Conservation (phyloP, 2,329 filamentous ascomycete genomes). For the Pyricularia pennisetigena region DNA sequence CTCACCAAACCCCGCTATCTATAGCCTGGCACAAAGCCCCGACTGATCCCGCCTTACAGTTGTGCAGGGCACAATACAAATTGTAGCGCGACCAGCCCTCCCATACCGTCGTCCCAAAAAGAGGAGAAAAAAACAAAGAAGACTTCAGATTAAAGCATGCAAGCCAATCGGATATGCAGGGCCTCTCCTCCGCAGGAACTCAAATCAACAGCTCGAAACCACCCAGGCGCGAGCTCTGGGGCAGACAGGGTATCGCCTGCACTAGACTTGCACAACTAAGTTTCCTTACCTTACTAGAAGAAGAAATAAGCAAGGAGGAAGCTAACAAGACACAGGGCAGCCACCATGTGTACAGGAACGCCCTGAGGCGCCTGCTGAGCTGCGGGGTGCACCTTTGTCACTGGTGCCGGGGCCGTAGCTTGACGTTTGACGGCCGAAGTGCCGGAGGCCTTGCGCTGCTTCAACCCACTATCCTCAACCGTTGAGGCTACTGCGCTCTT, state of each 20-base stretch:
- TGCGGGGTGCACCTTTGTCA: constrained; percentile 4
- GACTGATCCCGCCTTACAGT: not conserved
- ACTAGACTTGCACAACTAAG: not conserved
- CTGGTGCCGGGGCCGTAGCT: not conserved
- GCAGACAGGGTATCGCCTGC: not conserved
- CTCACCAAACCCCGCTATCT: not conserved
- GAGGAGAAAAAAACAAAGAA: not conserved
- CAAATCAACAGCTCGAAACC: not conserved
- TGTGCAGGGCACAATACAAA: not conserved
- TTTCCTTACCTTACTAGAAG: constrained; percentile 51
- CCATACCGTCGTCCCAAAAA: not conserved
- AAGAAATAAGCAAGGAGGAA: constrained; percentile 95
- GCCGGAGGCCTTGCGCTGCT: constrained; percentile 58
- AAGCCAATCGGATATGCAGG: not conserved
- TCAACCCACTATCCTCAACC: constrained; percentile 60
- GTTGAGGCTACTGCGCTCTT: constrained; percentile 63
- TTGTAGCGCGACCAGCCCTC: not conserved
- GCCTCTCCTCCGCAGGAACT: not conserved
- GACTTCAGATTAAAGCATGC: not conserved
- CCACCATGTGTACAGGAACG: constrained; percentile 78
- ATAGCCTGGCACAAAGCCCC: not conserved
- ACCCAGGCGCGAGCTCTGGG: not conserved
- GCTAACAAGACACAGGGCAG: constrained; percentile 74
- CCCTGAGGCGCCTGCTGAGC: constrained; percentile 49
- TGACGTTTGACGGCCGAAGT: not conserved